A percentile compares a stretch with the other conserved stretches of the same genome.
Evolutionary conservation across 2,329 filamentous ascomycete genomes (phyloP).

Genomic region (Fonsecaea nubica): DNA sequence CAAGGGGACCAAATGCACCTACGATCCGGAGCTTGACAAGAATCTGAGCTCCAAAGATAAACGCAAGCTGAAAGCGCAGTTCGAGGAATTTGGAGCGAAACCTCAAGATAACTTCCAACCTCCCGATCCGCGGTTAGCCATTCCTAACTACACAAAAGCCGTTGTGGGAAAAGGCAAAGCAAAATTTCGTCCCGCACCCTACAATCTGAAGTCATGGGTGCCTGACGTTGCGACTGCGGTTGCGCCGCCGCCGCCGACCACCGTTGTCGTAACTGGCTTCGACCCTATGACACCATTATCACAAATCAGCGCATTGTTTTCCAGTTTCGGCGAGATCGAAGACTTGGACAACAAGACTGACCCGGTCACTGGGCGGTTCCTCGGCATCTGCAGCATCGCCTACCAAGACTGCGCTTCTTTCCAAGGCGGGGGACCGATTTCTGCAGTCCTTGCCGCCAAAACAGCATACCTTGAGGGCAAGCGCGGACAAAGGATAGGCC

Average conservation of each 20-base stretch:
- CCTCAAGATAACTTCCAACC: conserved; percentile 80
- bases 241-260: conserved; percentile 85
- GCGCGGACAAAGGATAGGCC: conserved; percentile 79
- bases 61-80: conserved; percentile 58
- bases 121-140: conserved; percentile 79
- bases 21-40: conserved; percentile 69
- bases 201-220: conserved; percentile 79
- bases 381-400: conserved; percentile 90
- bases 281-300: conserved; percentile 68
- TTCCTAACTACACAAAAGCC: conserved; percentile 66
- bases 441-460: conserved; percentile 80
- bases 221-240: conserved; percentile 79
- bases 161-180: conserved; percentile 70
- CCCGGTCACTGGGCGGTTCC: conserved; percentile 88
- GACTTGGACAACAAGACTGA: conserved; percentile 94
- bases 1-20: conserved; percentile 65
- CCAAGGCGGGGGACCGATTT: conserved; percentile 61
- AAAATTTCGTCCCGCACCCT: conserved; percentile 75
- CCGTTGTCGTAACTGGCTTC: conserved; percentile 94
- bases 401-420: conserved; percentile 74
- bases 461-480: conserved; percentile 75
- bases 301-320: conserved; percentile 77
- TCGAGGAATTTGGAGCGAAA: conserved; percentile 58
- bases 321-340: conserved; percentile 83
- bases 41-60: conserved; percentile 63